Conservation (phyloP, 2,329 filamentous ascomycete genomes). For the Onygenales sp. region DNA sequence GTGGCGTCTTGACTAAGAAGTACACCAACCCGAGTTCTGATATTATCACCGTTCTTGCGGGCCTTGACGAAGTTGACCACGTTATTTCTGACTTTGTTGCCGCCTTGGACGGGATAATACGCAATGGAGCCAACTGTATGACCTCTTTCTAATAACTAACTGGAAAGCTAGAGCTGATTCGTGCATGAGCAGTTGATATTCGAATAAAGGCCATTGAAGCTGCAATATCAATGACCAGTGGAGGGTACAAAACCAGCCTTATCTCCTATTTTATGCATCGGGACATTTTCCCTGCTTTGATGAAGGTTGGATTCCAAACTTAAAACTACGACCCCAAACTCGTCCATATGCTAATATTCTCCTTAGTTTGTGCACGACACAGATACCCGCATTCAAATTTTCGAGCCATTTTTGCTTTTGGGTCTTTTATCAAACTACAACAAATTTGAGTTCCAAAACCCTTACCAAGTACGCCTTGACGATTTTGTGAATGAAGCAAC, state of each 20-base stretch:
- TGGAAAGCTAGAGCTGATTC: constrained; percentile 2
- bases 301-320: constrained; percentile 58
- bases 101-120: constrained; percentile 71
- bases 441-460: constrained; percentile 98
- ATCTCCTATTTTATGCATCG: constrained; percentile 91
- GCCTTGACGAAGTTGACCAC: constrained; percentile 76
- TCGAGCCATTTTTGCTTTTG: constrained; percentile 71
- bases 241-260: constrained; percentile 91
- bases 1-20: constrained; percentile 71
- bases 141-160: neutral
- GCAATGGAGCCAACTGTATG: constrained; percentile 62
- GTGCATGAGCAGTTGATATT: constrained; percentile 49
- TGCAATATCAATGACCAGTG: constrained; percentile 73
- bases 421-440: constrained; percentile 94
- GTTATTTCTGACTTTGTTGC: constrained; percentile 84
- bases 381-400: constrained; percentile 52
- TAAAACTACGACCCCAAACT: neutral
- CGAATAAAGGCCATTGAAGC: constrained; percentile 73
- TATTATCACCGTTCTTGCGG: constrained; percentile 80
- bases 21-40: constrained; percentile 95
- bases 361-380: constrained; percentile 75
- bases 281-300: constrained; percentile 86
- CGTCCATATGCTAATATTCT: neutral
- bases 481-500: constrained; percentile 90
- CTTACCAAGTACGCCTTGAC: constrained; percentile 81